These are phyloP conservation scores for Penicillium capsulatum DNA, from an alignment of 2,329 filamentous ascomycete genomes.

Conservation along the genomic window DNA sequence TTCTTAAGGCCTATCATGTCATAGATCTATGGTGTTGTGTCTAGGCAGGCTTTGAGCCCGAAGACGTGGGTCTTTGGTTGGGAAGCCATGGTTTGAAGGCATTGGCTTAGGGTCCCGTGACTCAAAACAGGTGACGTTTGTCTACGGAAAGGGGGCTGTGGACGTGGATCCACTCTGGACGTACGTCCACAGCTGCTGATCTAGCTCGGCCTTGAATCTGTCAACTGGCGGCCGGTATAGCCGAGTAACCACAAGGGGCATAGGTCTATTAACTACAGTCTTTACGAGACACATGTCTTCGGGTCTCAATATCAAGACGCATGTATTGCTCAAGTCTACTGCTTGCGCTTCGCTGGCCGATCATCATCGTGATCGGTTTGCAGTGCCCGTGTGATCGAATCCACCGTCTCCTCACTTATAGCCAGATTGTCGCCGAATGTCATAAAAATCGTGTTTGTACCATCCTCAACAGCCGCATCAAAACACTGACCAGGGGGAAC, in stretches of 20 bases:
- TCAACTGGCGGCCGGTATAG: constrained; percentile 7
- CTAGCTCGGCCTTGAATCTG: constrained; percentile 4
- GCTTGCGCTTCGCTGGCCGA: neutral
- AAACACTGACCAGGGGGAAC: constrained; percentile 7
- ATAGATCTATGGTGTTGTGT: constrained; percentile 6
- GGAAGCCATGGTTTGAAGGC: constrained; percentile 5
- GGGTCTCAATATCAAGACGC: neutral
- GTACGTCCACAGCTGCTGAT: constrained; percentile 8
- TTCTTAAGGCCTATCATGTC: constrained; percentile 6
- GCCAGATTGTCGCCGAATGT: constrained; percentile 2
- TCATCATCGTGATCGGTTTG: constrained; percentile 1
- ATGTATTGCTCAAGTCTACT: constrained; percentile 3
- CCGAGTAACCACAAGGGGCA: constrained; percentile 1
- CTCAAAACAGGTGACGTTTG: constrained; percentile 3
- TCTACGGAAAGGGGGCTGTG: neutral
- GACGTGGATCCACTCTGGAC: constrained; percentile 5
- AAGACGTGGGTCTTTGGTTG: constrained; percentile 4
- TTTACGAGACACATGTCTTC: neutral
- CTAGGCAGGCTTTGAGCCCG: constrained; percentile 5
- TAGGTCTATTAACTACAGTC: constrained; percentile 1
- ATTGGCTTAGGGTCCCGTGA: constrained; percentile 4
- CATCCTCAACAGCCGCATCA: constrained; percentile 1
- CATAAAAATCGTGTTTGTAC: constrained; percentile 5
- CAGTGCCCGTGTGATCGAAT: constrained; percentile 4
- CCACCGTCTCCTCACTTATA: constrained; percentile 5